phyloP scores from a whole-genome alignment of 1,139 yeast species.

The Kluyveromyces sp. region DNA sequence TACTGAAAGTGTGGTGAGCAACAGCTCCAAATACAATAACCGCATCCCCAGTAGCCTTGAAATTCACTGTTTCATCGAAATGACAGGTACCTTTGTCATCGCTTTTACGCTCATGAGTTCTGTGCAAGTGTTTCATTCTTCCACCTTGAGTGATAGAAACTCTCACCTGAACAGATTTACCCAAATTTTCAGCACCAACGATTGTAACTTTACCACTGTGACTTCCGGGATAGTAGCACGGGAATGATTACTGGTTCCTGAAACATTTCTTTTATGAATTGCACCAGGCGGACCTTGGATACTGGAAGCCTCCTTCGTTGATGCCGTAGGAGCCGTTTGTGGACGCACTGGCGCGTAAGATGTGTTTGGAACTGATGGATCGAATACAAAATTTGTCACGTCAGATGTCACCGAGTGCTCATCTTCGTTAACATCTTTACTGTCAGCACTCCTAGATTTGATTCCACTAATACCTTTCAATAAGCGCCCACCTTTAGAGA shows the following conservation, averaged over 20 bases:
- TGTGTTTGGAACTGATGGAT: conserved; percentile 25
- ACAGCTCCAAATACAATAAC: conserved; percentile 51
- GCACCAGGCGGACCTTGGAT: conserved; percentile 12
- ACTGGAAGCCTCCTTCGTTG: conserved; percentile 10
- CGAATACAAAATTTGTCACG: conserved; percentile 18
- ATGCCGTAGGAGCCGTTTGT: conserved; percentile 3
- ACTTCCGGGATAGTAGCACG: conserved; percentile 34
- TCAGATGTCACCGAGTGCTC: conserved; percentile 6
- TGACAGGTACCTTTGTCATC: conserved; percentile 40
- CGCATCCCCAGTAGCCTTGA: conserved; percentile 58
- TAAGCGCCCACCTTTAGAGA: conserved; percentile 40
- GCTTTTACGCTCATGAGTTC: conserved; percentile 54
- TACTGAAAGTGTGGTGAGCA: conserved; percentile 69
- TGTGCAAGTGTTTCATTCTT: conserved; percentile 52
- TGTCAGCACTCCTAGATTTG: conserved; percentile 6
- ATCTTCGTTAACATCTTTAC: conserved; percentile 2
- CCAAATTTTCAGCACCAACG: conserved; percentile 33
- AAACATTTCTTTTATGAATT: conserved; percentile 12
- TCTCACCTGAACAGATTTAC: conserved; percentile 41
- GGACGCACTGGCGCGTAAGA: conserved; percentile 21
- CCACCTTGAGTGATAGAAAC: conserved; percentile 44
- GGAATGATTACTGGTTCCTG: conserved; percentile 31
- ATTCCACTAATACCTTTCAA: conserved; percentile 23
- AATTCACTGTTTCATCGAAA: conserved; percentile 62
- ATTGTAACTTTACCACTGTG: conserved; percentile 51